These are phyloP conservation scores for Codiaeum variegatum DNA, from an alignment of 441 rosid species.

Conservation along the genomic window DNA sequence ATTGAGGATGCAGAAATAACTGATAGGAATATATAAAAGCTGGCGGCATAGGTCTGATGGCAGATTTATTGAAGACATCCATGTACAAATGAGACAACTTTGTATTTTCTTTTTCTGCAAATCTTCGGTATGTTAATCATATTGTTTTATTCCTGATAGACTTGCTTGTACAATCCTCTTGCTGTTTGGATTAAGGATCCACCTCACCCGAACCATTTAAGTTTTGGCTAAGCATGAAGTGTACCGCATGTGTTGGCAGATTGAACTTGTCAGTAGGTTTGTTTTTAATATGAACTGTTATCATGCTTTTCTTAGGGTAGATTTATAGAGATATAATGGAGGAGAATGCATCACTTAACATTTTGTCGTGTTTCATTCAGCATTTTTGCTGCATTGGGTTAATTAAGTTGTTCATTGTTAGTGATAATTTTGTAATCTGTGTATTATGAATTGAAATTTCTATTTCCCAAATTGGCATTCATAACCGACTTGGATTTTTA, in stretches of 20 bases:
- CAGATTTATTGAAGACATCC: no score
- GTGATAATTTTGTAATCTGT: neutral
- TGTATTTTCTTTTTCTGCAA: no score
- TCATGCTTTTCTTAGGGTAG: neutral
- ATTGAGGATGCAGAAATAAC: neutral
- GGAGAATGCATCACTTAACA: neutral
- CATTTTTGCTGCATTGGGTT: neutral
- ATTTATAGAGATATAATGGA: neutral
- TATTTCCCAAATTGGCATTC: neutral
- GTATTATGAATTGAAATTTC: neutral
- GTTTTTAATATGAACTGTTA: neutral
- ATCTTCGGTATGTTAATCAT: no score
- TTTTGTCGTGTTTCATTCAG: neutral
- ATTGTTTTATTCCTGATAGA: no score
- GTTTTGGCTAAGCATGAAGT: neutral
- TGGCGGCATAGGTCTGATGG: neutral
- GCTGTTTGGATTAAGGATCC: neutral
- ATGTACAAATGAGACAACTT: no score
- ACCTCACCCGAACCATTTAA: no score
- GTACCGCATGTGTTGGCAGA: neutral
- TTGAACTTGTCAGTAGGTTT: neutral
- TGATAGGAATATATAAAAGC: neutral
- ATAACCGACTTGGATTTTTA: neutral
- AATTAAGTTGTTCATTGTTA: neutral
- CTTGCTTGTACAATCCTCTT: no score